Base-by-base conservation (phyloP, 192 early-diverging fungal genomes). In the Backusella australiensis region DNA sequence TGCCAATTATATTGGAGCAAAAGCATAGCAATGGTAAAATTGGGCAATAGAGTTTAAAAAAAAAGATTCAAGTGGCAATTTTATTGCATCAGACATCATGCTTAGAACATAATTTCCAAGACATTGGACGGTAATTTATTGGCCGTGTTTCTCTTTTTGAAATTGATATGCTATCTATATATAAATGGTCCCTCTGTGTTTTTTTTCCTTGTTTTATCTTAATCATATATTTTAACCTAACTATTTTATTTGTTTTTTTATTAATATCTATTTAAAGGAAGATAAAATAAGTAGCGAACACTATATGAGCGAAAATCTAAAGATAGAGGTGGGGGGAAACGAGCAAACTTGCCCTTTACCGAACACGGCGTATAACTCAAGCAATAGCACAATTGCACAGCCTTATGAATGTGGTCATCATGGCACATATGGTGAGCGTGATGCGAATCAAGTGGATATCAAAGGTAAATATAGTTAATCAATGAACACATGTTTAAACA, bases 381-480 rank as follows among this genome's bases (percentile, higher is more conserved):
- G 68, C 3, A 69, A 35, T 21, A 36, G n/a, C 21, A 38, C 68
- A 38, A 41, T 38, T 21, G 34, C 11, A 12, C 68, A 41, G 11
- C 9, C 15, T 9, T 12, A 41, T 12, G 38, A 11, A n/a, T 69
- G 15, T 21, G 68, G 68, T 11, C 68, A 69, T 21, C 17, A 69
- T 38, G 36, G 12, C 12, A 39, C 68, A 38, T 69, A 38, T 17
- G 68, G 68, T 5, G 68, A 69, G 5, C 1, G 17, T 11, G 36
- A 69, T 26, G 68, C 68, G 41, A 69, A 69, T 21, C 68, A 69
- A 26, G 68, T 69, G 9, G 7, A 23, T 11, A 36, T 69, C 41
- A 15, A 69, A 69, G 68, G 68, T 69, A 41, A 69, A 8, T 21
- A 21, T 69, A 41, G 21, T 52, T 42, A n/a, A 34, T 36, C 11